Conservation (phyloP, 2,329 filamentous ascomycete species). For the Fusarium cicatricum region DNA sequence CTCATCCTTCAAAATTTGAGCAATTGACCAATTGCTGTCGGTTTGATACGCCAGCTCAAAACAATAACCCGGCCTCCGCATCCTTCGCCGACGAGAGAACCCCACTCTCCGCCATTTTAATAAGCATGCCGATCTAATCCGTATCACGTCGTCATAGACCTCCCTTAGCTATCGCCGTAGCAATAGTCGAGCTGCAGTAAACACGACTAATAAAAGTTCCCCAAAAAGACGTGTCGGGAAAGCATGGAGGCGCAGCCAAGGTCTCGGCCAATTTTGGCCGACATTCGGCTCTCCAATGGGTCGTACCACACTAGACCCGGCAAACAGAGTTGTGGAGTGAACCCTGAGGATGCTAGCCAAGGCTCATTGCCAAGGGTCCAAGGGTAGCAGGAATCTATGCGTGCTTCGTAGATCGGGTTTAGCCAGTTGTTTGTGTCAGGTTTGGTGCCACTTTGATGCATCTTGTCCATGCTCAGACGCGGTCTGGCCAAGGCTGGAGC, state of each 20-base stretch:
- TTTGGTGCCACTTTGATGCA: background rate
- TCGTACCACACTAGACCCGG: background rate
- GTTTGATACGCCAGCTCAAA: background rate
- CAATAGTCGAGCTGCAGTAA: background rate
- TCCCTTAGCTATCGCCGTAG: conserved; percentile 17
- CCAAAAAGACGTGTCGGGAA: conserved; percentile 9
- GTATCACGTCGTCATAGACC: conserved; percentile 34
- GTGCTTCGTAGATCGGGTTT: conserved; percentile 21
- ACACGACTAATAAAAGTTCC: conserved; percentile 16
- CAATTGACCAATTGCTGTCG: conserved; percentile 7
- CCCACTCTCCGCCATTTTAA: conserved; percentile 21
- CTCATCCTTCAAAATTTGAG: conserved; percentile 10
- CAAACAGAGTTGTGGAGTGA: conserved; percentile 10
- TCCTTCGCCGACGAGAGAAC: conserved; percentile 6
- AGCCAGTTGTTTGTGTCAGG: background rate
- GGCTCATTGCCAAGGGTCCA: conserved; percentile 3
- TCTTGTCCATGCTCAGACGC: conserved; percentile 2
- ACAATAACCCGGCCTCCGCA: background rate
- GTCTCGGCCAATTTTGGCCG: conserved; percentile 21
- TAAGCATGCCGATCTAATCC: conserved; percentile 20
- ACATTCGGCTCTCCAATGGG: conserved; percentile 18
- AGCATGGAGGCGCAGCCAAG: conserved; percentile 28
- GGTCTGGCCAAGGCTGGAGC: background rate
- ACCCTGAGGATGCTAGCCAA: conserved; percentile 7
- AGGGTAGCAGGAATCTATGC: conserved; percentile 19